Conservation (phyloP, 192 early-diverging fungal species). For the Coemansia guatemalensis region DNA sequence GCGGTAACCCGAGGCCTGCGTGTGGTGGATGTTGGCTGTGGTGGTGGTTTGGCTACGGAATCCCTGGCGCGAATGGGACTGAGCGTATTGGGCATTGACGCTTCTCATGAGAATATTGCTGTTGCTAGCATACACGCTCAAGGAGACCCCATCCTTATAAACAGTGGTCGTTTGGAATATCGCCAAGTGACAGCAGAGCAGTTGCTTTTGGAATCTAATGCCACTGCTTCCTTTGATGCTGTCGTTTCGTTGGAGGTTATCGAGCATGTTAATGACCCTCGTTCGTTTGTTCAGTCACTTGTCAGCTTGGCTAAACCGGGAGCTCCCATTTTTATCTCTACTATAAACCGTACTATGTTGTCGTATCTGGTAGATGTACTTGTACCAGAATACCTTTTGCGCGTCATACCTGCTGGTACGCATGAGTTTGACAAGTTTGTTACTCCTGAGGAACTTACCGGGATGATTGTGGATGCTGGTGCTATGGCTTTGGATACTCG, state of each 20-base stretch:
- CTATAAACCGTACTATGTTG: slow-evolving; percentile 83
- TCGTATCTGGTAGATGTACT: slow-evolving; percentile 78
- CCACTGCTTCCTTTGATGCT: slow-evolving; percentile 64
- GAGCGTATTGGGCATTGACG: slow-evolving; percentile 78
- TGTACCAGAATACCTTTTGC: slow-evolving; percentile 76
- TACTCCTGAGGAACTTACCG: slow-evolving; percentile 62
- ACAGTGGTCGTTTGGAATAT: slow-evolving; percentile 43
- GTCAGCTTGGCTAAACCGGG: slow-evolving; percentile 64
- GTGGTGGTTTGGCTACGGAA: slow-evolving; percentile 90
- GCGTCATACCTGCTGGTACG: slow-evolving; percentile 79
- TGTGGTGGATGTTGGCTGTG: slow-evolving; percentile 91
- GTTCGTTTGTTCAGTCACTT: slow-evolving; percentile 68
- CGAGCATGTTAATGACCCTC: slow-evolving; percentile 84
- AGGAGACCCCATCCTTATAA: slow-evolving; percentile 66
- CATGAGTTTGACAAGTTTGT: slow-evolving; percentile 87
- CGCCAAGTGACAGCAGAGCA: slow-evolving; percentile 56
- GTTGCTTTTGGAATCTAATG: slow-evolving; percentile 33
- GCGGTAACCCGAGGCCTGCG: slow-evolving; percentile 9
- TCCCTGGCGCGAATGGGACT: slow-evolving; percentile 76
- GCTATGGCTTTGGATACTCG: slow-evolving; percentile 52
- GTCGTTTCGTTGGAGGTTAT: slow-evolving; percentile 89
- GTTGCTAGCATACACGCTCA: slow-evolving; percentile 74
- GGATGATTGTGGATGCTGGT: slow-evolving; percentile 51
- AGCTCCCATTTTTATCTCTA: slow-evolving; percentile 79
- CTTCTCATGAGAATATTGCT: slow-evolving; percentile 76